These are phyloP conservation scores for Postia placenta DNA, from an alignment of 768 basidiomycete genomes.

Conservation along the genomic window DNA sequence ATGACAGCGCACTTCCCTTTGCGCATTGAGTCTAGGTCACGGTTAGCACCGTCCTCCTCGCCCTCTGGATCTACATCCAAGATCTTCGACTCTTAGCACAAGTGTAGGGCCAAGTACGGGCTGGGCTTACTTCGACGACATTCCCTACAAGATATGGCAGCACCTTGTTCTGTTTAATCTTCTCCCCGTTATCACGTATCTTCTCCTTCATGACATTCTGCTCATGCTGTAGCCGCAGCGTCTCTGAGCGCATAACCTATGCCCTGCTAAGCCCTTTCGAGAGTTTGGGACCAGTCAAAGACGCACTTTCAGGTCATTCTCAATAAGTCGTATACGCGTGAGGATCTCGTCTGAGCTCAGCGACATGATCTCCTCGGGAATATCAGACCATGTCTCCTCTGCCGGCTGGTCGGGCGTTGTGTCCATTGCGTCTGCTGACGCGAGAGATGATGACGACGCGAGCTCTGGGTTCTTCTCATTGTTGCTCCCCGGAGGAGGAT, in stretches of 20 bases:
- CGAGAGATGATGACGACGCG: constrained; percentile 24
- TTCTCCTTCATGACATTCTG: constrained; percentile 97
- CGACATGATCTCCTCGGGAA: constrained; percentile 80
- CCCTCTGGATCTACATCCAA: constrained; percentile 90
- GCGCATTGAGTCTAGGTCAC: constrained; percentile 92
- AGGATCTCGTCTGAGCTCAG: constrained; percentile 81
- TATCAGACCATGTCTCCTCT: constrained; percentile 86
- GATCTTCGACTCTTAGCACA: constrained; percentile 47
- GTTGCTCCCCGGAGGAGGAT: constrained; percentile 27
- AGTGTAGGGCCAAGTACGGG: background rate
- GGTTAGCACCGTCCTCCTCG: constrained; percentile 93
- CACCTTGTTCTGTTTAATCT: constrained; percentile 99
- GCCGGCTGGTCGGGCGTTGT: constrained; percentile 61
- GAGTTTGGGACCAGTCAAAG: background rate
- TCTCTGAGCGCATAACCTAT: constrained; percentile 98
- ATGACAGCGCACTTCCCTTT: constrained; percentile 98
- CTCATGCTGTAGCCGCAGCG: constrained; percentile 85
- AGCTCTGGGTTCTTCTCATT: constrained; percentile 47
- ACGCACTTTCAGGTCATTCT: constrained; percentile 91
- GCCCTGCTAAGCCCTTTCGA: constrained; percentile 1
- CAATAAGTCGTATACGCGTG: constrained; percentile 87
- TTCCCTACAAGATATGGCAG: constrained; percentile 97
- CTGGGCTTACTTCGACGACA: constrained; percentile 81
- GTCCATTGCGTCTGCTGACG: constrained; percentile 52
- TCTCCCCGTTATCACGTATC: constrained; percentile 96